Percentiles rank a stretch among this genome's conserved stretches.
phyloP scores from a whole-genome alignment of 805 yeast genomes.

The Cyberlindnera mississippiensis region DNA sequence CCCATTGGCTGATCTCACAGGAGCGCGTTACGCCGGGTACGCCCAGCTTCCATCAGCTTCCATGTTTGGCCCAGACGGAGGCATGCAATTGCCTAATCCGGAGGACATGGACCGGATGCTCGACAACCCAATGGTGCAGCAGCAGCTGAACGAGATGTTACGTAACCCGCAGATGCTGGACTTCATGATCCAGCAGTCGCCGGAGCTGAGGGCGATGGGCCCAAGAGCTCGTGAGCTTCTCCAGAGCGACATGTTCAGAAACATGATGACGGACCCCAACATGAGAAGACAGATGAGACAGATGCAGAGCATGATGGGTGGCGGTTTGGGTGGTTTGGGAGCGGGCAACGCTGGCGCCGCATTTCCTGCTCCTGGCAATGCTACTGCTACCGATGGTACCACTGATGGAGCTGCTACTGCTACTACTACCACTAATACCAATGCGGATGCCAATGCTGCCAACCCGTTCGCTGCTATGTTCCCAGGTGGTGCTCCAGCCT shows the following conservation, averaged over 20 bases:
- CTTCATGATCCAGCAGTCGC: conserved; percentile 73
- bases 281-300: conserved; percentile 79
- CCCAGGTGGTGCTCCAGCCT: conserved; percentile 28
- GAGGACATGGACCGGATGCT: conserved; percentile 73
- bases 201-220: conserved; percentile 81
- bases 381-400: conserved; percentile 26
- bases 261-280: conserved; percentile 79
- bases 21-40: conserved; percentile 94
- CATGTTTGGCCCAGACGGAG: conserved; percentile 95
- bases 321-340: conserved; percentile 31
- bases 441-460: conserved; percentile 26
- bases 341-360: conserved; percentile 21
- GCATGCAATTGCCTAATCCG: conserved; percentile 66
- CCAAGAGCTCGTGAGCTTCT: conserved; percentile 85
- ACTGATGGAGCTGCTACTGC: conserved; percentile 17
- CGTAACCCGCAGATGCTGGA: conserved; percentile 88
- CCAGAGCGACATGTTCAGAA: conserved; percentile 79
- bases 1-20: conserved; percentile 88
- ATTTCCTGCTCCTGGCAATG: conserved; percentile 44
- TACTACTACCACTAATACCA: conserved; percentile 20
- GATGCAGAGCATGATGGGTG: conserved; percentile 50
- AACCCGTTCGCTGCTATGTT: conserved; percentile 53
- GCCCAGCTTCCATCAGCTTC: conserved; percentile 82
- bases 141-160: conserved; percentile 76
- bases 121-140: conserved; percentile 77